Percentiles rank a stretch among this genome's conserved stretches.
Conservation (phyloP, 2,329 filamentous ascomycete species). For the Beauveria medogensis region DNA sequence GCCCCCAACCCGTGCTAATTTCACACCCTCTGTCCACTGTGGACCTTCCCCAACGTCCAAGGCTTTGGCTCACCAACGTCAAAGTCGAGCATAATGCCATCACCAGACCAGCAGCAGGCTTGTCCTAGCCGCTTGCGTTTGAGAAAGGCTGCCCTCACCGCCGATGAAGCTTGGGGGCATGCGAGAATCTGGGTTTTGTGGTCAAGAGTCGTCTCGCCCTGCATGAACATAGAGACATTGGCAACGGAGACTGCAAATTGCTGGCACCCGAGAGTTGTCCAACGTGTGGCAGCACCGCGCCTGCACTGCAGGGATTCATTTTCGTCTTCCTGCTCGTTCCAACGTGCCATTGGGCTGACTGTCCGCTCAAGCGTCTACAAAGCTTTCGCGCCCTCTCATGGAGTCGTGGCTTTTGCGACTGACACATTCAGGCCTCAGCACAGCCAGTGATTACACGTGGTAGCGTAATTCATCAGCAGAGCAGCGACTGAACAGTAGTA, state of each 20-base stretch:
- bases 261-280: conserved; percentile 6
- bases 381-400: background rate
- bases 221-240: background rate
- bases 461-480: background rate
- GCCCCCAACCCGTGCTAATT: conserved; percentile 1
- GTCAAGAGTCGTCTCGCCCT: no score
- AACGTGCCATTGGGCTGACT: background rate
- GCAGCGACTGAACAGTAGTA: background rate
- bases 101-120: background rate
- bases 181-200: no score
- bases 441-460: background rate
- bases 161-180: background rate
- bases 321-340: conserved; percentile 3
- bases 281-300: background rate
- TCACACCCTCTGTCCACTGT: background rate
- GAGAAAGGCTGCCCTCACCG: background rate
- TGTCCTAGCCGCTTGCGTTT: background rate
- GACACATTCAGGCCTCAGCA: background rate
- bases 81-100: background rate
- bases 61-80: background rate
- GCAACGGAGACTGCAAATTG: background rate
- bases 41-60: conserved; percentile 5
- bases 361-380: background rate
- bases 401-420: background rate
- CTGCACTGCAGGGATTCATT: background rate